A percentile compares a stretch with the other conserved stretches of the same genome.
Conservation (phyloP, 2,329 filamentous ascomycete species). For the Truncatella angustata region DNA sequence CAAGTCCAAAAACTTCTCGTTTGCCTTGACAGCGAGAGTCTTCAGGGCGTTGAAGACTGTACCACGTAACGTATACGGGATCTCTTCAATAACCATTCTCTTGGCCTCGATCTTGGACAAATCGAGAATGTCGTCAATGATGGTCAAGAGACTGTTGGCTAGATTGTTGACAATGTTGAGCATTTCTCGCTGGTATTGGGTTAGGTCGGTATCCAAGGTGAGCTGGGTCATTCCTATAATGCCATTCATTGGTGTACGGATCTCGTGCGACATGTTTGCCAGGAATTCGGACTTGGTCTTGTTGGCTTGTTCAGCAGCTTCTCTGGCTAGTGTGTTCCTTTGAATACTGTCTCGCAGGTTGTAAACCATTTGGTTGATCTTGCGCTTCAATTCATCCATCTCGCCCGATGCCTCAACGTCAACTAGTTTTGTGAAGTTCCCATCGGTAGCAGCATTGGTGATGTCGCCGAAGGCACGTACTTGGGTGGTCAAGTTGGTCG, state of each 20-base stretch:
- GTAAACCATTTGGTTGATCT: constrained; percentile 99
- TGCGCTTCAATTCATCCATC: constrained; percentile 98
- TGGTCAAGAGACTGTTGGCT: constrained; percentile 92
- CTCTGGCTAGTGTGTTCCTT: constrained; percentile 90
- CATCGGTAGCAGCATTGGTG: constrained; percentile 94
- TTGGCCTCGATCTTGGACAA: constrained; percentile 87
- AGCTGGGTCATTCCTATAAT: constrained; percentile 98
- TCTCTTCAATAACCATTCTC: constrained; percentile 97
- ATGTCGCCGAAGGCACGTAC: constrained; percentile 98
- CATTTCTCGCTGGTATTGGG: constrained; percentile 96
- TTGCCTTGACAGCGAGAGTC: constrained; percentile 93
- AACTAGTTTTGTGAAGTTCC: constrained; percentile 95
- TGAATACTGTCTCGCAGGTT: constrained; percentile 95
- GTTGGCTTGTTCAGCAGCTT: constrained; percentile 94
- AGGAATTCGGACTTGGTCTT: constrained; percentile 98
- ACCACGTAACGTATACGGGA: constrained; percentile 89
- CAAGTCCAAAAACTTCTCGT: constrained; percentile 89
- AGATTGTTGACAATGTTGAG: constrained; percentile 96
- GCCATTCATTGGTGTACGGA: constrained; percentile 94
- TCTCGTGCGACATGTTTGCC: constrained; percentile 99
- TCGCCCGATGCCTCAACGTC: constrained; percentile 97
- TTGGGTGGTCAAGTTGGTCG: constrained; percentile 78
- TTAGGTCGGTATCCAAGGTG: constrained; percentile 91
- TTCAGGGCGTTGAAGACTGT: constrained; percentile 98
- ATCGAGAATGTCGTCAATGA: constrained; percentile 84